phyloP scores from a whole-genome alignment of 768 basidiomycete species.

The Coprinopsis sp. region DNA sequence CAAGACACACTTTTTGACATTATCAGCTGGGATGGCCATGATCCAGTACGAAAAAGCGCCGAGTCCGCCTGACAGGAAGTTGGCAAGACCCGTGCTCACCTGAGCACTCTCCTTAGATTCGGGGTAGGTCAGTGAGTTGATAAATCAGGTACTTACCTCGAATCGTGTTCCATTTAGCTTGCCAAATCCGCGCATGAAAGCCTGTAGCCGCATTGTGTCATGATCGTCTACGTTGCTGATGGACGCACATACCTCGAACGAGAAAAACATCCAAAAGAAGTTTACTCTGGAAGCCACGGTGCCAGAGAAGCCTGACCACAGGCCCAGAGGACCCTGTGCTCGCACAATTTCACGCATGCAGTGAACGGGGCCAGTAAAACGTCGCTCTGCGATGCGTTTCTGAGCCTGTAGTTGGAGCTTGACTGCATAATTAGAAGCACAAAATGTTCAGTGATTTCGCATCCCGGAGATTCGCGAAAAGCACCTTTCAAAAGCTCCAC shows the following conservation, averaged over 20 bases:
- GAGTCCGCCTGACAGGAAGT: slow-evolving; percentile 63
- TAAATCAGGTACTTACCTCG: slow-evolving; percentile 38
- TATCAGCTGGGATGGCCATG: slow-evolving; percentile 71
- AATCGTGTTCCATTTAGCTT: slow-evolving; percentile 53
- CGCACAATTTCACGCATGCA: slow-evolving; percentile 60
- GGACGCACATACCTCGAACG: slow-evolving; percentile 47
- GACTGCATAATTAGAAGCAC: slow-evolving; percentile 41
- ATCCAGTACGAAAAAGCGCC: slow-evolving; percentile 63
- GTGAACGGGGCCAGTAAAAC: slow-evolving; percentile 63
- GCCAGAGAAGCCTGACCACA: slow-evolving; percentile 75
- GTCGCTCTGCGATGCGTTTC: slow-evolving; percentile 43
- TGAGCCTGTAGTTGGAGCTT: slow-evolving; percentile 67
- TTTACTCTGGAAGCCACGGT: slow-evolving; percentile 69
- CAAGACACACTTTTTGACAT: slow-evolving; percentile 68
- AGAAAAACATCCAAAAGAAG: slow-evolving; percentile 79
- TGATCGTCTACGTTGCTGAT: slow-evolving; percentile 6
- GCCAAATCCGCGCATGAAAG: slow-evolving; percentile 57
- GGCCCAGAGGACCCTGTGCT: slow-evolving; percentile 56
- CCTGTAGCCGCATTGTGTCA: slow-evolving; percentile 31
- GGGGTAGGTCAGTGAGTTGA: not conserved
- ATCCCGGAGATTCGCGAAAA: slow-evolving; percentile 8
- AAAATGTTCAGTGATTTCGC: slow-evolving; percentile 37
- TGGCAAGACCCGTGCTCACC: slow-evolving; percentile 58
- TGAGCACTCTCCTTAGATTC: too few relatives aligned
- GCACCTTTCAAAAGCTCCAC: slow-evolving; percentile 73